Base-by-base conservation (phyloP, 1,139 yeast species). In the Suhomyces yuchorum region DNA sequence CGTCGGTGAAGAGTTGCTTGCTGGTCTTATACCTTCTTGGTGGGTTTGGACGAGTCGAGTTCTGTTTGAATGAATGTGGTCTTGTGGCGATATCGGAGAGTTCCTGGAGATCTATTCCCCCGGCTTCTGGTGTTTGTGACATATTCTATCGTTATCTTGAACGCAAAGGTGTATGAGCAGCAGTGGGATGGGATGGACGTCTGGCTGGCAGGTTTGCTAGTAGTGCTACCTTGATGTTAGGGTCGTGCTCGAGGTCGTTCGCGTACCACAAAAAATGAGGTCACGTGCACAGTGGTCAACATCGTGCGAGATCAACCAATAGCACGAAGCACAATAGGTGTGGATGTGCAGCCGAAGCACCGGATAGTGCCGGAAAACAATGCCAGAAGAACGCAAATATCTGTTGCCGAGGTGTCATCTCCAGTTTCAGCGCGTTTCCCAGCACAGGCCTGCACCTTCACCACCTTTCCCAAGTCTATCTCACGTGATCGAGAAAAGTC, bases 1-100 rank as follows among this genome's bases (percentile, higher is more conserved):
- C 98, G 58, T 92, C 98, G 9, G 84, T 77, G 8, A 87, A 58
- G 32, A 92, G 70, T 57, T 92, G 96, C 59, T 87, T 81, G 37
- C 82, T 72, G 37, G 96, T 86, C 64, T 91, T 90, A 66, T 84
- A 87, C 47, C 96, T 77, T 53, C 86, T 75, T 42, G 73, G 71
- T 2, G 82, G 78, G 3, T 79, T 68, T 6, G 53, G 47, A 62
- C 85, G 70, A 37, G 66, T 53, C 0, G 81, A 78, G 48, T 75
- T 77, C 47, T 63, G 64, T 62, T 87, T 87, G 75, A 87, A 87
- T 18, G 68, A 56, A 51, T 78, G 82, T 0, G 66, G 70, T 23
- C 65, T 64, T 4, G 78, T 71, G 24, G 79, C 65, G n/a, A 73
- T 60, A 18, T 73, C 70, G 14, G 81, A 75, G 22, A 79, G 63